These are phyloP conservation scores for Fusarium solani-melongenae DNA, from an alignment of 2,329 filamentous ascomycete genomes.

Conservation along the genomic window DNA sequence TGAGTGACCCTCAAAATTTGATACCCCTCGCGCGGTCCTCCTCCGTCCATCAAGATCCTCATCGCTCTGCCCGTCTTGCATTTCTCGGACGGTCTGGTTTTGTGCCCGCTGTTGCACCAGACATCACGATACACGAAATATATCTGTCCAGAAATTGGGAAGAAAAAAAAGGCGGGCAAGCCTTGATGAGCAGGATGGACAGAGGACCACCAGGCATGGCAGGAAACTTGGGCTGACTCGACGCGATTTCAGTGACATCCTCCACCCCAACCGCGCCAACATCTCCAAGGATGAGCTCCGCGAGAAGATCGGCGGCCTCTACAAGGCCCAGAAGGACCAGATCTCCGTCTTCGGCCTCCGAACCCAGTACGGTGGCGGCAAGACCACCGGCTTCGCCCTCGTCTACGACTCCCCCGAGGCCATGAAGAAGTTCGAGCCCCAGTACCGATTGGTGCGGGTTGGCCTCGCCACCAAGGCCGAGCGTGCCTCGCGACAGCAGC, in stretches of 20 bases:
- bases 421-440: conserved; percentile 99
- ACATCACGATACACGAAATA: background rate
- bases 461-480: conserved; percentile 94
- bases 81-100: conserved; percentile 16
- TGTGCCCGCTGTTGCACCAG: background rate
- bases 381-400: conserved; percentile 98
- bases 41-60: conserved; percentile 14
- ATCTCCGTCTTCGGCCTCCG: conserved; percentile 98
- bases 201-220: conserved; percentile 18
- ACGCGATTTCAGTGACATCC: conserved; percentile 83
- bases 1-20: conserved; percentile 67
- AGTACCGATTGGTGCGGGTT: conserved; percentile 95
- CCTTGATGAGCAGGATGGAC: conserved; percentile 2
- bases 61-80: conserved; percentile 15
- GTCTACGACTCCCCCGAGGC: conserved; percentile 98
- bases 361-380: conserved; percentile 99
- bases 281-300: conserved; percentile 99
- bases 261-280: conserved; percentile 98
- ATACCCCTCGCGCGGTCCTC: conserved; percentile 13
- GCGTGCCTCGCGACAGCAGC: conserved; percentile 98
- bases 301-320: conserved; percentile 91
- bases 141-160: background rate
- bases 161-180: background rate
- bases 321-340: conserved; percentile 98
- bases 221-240: conserved; percentile 37